A percentile compares a stretch with the other conserved stretches of the same genome.
These are phyloP conservation scores for Paecilomyces sp. DNA, from an alignment of 2,329 filamentous ascomycete species.

Conservation along the genomic window DNA sequence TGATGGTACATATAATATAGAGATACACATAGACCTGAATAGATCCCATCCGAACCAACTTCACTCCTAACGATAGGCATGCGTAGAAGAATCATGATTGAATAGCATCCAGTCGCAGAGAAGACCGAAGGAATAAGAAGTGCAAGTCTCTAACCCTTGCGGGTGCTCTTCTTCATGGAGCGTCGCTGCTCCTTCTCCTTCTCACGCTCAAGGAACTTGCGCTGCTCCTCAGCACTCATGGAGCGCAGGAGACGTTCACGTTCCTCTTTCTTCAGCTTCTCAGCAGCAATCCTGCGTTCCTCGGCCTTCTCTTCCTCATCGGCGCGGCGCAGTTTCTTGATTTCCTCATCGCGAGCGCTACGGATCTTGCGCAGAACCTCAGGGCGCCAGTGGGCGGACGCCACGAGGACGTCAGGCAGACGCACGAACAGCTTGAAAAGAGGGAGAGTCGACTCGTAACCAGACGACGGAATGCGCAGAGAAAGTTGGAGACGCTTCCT, in stretches of 20 bases:
- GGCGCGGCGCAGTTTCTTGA: slow-evolving; percentile 69
- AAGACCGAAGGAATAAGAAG: not conserved
- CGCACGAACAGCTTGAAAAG: slow-evolving; percentile 78
- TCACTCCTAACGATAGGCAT: not conserved
- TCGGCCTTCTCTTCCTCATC: slow-evolving; percentile 65
- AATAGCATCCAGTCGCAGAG: not conserved
- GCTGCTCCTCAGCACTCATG: slow-evolving; percentile 74
- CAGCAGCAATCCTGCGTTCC: slow-evolving; percentile 45
- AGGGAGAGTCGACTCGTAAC: slow-evolving; percentile 61
- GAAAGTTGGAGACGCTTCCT: slow-evolving; percentile 83
- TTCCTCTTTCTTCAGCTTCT: slow-evolving; percentile 77
- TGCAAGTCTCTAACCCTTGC: slow-evolving; percentile 34
- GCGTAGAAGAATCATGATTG: not conserved
- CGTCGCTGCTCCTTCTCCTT: slow-evolving; percentile 63
- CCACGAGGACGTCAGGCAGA: slow-evolving; percentile 73
- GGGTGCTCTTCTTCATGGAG: slow-evolving; percentile 56
- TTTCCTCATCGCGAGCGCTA: slow-evolving; percentile 69
- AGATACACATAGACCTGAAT: not conserved
- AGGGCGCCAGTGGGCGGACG: slow-evolving; percentile 74
- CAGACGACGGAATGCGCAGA: slow-evolving; percentile 58
- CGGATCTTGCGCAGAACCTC: slow-evolving; percentile 84
- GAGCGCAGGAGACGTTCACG: slow-evolving; percentile 72
- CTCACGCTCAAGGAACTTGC: slow-evolving; percentile 77
- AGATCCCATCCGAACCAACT: not conserved
- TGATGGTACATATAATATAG: not conserved